Evolutionary conservation across 768 basidiomycete genomes (phyloP), one percentile per base, ranked within the genome.

Genomic region (Psilocybe subaeruginosa): DNA sequence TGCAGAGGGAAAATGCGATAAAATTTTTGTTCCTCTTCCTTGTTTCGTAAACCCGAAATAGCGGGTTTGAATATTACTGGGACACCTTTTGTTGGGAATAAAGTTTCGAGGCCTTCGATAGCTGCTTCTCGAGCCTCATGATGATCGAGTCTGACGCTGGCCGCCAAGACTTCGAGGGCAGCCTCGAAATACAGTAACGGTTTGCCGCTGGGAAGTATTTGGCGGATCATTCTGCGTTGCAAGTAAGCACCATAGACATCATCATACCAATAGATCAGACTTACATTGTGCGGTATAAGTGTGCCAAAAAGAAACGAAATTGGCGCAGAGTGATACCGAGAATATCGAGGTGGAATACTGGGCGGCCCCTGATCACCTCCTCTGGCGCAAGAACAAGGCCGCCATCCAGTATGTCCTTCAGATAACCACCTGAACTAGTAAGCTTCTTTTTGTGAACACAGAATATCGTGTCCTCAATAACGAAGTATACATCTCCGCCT

Each of bases 401-500:
- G 17, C 23, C 12, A 43, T 17, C 5, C 4, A 68, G 64, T 31
- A 70, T 12, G 27, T 65, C 60, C 2, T 51, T 55, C 41, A 72
- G 68, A 9, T 69, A 45, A 14, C 69, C 70, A 17, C 58, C 64
- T 11, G 65, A 49, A 1, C 31, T 30, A 17, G 17, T 23, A 14
- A 70, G 48, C n/a, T 65, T 68, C 12, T 64, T 30, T 16, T 19
- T 27, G 39, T 68, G 68, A 14, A 68, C 63, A 16, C 66, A 60
- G 47, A 73, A 73, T 39, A 70, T 16, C 17, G 63, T 69, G 30
- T 51, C 47, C 16, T 58, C 67, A 19, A 66, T 53, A n/a, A 51
- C 56, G 19, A 71, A 50, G 23, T 67, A 63, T 16, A 72, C 62
- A 39, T 73, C 70, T 4, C 69, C 71, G 19, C 70, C 68, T 11